Evolutionary conservation across 176 grass and related monocot species (phyloP).

Genomic region (Carex littledalei): DNA sequence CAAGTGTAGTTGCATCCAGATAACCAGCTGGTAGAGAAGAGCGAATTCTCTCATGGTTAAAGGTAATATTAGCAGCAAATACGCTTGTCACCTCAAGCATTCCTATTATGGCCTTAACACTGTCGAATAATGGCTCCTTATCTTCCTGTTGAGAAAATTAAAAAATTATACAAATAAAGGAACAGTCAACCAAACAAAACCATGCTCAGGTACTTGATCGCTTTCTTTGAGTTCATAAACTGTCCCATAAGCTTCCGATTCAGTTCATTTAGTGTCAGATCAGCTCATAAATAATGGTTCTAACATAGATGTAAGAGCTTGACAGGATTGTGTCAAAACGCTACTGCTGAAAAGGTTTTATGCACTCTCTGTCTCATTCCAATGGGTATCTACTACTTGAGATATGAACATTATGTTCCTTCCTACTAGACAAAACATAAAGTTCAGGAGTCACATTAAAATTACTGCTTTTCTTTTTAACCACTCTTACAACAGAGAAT

Average conservation of each 20-base stretch:
- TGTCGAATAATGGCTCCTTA: conserved; percentile 93
- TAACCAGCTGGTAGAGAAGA: conserved; percentile 76
- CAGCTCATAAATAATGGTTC: neutral
- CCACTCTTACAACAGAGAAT: neutral
- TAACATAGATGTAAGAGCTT: neutral
- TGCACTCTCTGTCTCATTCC: neutral
- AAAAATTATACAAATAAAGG: neutral
- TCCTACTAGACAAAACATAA: neutral
- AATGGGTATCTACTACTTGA: neutral
- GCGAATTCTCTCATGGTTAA: conserved; percentile 72
- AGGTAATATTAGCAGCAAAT: conserved; percentile 87
- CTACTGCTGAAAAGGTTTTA: neutral
- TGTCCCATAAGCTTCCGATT: neutral
- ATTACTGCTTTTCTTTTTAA: neutral
- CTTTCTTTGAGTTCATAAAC: neutral
- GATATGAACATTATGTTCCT: neutral
- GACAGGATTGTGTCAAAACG: neutral
- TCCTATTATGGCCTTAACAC: conserved; percentile 70
- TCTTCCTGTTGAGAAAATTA: conserved; percentile 64
- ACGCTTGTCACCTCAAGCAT: conserved; percentile 93
- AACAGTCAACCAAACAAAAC: neutral
- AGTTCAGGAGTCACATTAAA: neutral
- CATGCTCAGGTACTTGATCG: neutral
- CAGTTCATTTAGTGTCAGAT: neutral
- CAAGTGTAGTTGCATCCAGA: conserved; percentile 92